phyloP scores from a whole-genome alignment of 2,329 filamentous ascomycete genomes.

The Fusarium dimerum region DNA sequence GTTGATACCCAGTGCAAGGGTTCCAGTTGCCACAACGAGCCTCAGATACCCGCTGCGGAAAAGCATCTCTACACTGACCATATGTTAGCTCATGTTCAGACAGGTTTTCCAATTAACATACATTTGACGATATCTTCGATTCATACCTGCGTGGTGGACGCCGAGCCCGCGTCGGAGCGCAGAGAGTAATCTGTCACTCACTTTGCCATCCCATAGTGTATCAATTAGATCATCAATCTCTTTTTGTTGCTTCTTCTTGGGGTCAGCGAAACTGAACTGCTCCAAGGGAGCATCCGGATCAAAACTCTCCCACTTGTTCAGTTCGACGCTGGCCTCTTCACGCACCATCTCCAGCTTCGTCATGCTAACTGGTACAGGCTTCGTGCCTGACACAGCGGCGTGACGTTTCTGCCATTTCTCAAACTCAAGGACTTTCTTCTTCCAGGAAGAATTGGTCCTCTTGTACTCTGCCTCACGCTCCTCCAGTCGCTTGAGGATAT shows the following conservation, averaged over 20 bases:
- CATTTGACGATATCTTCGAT: conserved; percentile 71
- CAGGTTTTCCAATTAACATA: conserved; percentile 31
- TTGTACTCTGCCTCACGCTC: conserved; percentile 49
- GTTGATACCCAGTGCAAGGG: conserved; percentile 76
- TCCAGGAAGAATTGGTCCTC: conserved; percentile 59
- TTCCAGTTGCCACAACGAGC: conserved; percentile 74
- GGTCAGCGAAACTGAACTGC: conserved; percentile 67
- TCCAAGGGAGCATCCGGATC: conserved; percentile 64
- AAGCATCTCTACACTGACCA: conserved; percentile 62
- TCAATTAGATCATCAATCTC: conserved; percentile 57
- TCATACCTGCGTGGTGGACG: conserved; percentile 79
- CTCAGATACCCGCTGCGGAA: conserved; percentile 72
- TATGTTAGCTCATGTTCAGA: conserved; percentile 12
- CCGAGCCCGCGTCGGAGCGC: conserved; percentile 69
- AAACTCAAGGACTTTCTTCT: conserved; percentile 57
- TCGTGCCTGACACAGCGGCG: conserved; percentile 29
- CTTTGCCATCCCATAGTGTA: conserved; percentile 48
- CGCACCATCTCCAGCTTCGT: conserved; percentile 59
- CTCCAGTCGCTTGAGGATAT: conserved; percentile 53
- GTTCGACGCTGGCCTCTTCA: conserved; percentile 57
- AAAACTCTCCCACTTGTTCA: conserved; percentile 63
- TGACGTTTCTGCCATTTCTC: conserved; percentile 56
- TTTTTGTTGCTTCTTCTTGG: conserved; percentile 54
- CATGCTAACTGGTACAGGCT: conserved; percentile 29
- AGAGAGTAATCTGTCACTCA: conserved; percentile 52